A percentile compares a stretch with the other conserved stretches of the same genome.
These are phyloP conservation scores for Tubosaeta sp. DNA, from an alignment of 768 basidiomycete genomes.

Conservation along the genomic window DNA sequence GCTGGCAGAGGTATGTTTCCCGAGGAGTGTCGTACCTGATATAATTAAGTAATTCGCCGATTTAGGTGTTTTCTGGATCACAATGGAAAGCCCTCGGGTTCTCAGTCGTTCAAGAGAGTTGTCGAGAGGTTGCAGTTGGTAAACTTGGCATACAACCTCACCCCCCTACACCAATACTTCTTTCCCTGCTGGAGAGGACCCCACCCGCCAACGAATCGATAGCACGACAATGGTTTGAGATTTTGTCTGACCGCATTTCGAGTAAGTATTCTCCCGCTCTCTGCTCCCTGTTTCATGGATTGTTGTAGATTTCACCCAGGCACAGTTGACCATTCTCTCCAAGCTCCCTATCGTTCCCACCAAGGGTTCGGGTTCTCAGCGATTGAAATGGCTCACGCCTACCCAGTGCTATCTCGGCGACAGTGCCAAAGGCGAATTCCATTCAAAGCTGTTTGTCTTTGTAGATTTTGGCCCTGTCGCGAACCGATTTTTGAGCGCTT, in stretches of 20 bases:
- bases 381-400: conserved; percentile 51
- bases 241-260: conserved; percentile 58
- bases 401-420: conserved; percentile 67
- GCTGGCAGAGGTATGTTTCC: conserved; percentile 52
- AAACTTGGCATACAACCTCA: conserved; percentile 70
- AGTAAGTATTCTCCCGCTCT: conserved; percentile 37
- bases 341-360: conserved; percentile 65
- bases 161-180: conserved; percentile 59
- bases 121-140: conserved; percentile 46
- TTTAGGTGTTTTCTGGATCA: conserved; percentile 63
- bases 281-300: conserved; percentile 1
- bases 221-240: conserved; percentile 64
- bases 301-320: conserved; percentile 50
- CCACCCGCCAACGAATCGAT: conserved; percentile 51
- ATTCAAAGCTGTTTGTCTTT: conserved; percentile 81
- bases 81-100: conserved; percentile 80
- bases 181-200: conserved; percentile 53
- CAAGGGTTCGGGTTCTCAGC: conserved; percentile 28
- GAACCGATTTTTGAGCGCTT: conserved; percentile 80
- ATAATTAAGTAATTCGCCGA: not conserved
- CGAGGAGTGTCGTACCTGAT: not conserved
- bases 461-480: conserved; percentile 83
- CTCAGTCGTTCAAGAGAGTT: conserved; percentile 51
- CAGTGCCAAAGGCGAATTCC: conserved; percentile 51
- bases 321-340: conserved; percentile 56